Conservation (phyloP, 768 basidiomycete genomes). For the Mycena belliarum region DNA sequence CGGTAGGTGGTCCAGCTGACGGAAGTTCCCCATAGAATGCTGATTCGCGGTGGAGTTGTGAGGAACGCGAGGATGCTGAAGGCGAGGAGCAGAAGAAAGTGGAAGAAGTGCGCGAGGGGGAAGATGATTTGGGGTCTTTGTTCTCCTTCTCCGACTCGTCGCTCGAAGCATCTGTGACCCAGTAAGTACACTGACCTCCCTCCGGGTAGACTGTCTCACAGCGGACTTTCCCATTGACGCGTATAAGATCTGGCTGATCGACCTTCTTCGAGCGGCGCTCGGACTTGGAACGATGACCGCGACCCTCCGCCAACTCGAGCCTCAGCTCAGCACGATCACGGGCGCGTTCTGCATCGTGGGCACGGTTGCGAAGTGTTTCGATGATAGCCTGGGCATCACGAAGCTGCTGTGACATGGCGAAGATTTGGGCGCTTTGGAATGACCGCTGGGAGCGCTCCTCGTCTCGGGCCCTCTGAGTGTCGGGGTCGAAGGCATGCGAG, state of each 20-base stretch:
- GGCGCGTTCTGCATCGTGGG: slow-evolving; percentile 4
- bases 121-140: no score
- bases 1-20: no score
- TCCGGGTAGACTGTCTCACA: slow-evolving; percentile 10
- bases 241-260: not conserved
- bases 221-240: not conserved
- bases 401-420: slow-evolving; percentile 1
- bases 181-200: not conserved
- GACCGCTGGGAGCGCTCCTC: not conserved
- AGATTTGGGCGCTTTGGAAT: slow-evolving; percentile 1
- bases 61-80: not conserved
- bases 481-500: not conserved
- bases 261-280: not conserved
- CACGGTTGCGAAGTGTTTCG: slow-evolving; percentile 5
- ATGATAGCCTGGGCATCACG: slow-evolving; percentile 5
- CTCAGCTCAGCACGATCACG: slow-evolving; percentile 20
- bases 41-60: no score
- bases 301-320: not conserved
- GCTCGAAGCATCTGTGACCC: not conserved
- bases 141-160: not conserved
- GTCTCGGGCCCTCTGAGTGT: not conserved
- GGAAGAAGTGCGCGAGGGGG: not conserved
- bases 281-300: not conserved
- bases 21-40: no score
- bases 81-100: not conserved